Conservation (phyloP, 345 rosid genomes). For the Clarkia xantiana region DNA sequence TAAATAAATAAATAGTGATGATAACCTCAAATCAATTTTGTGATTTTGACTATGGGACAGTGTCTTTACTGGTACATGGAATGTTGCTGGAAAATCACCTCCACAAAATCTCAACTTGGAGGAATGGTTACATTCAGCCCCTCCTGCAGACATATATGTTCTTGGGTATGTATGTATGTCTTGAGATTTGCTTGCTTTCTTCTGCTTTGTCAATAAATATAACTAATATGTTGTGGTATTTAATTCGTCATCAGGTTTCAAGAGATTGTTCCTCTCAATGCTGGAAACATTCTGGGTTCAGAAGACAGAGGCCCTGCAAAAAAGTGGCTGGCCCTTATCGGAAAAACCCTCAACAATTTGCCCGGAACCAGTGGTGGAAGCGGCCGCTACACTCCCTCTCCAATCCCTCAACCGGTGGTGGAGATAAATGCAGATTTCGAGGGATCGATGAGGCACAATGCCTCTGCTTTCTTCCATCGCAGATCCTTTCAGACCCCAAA, state of each 20-base stretch:
- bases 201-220: neutral
- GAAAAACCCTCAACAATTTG: constrained; percentile 70
- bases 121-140: constrained; percentile 93
- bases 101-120: constrained; percentile 68
- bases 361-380: constrained; percentile 78
- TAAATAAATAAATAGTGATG: neutral
- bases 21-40: neutral
- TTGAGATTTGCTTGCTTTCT: neutral
- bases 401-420: constrained; percentile 77
- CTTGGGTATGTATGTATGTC: constrained; percentile 71
- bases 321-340: constrained; percentile 75
- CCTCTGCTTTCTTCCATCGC: constrained; percentile 68
- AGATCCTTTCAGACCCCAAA: constrained; percentile 80
- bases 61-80: constrained; percentile 88
- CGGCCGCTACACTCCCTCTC: constrained; percentile 67
- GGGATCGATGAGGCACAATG: constrained; percentile 79
- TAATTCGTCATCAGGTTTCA: constrained; percentile 51
- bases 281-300: constrained; percentile 89
- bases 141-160: constrained; percentile 93
- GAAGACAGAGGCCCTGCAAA: constrained; percentile 99
- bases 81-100: constrained; percentile 95
- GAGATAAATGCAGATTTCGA: constrained; percentile 94
- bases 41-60: constrained; percentile 23
- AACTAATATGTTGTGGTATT: neutral
- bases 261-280: constrained; percentile 96